A percentile compares a stretch with the other conserved stretches of the same genome.
These are phyloP conservation scores for Aureobasidium sp. DNA, from an alignment of 2,329 filamentous ascomycete species.

Conservation along the genomic window DNA sequence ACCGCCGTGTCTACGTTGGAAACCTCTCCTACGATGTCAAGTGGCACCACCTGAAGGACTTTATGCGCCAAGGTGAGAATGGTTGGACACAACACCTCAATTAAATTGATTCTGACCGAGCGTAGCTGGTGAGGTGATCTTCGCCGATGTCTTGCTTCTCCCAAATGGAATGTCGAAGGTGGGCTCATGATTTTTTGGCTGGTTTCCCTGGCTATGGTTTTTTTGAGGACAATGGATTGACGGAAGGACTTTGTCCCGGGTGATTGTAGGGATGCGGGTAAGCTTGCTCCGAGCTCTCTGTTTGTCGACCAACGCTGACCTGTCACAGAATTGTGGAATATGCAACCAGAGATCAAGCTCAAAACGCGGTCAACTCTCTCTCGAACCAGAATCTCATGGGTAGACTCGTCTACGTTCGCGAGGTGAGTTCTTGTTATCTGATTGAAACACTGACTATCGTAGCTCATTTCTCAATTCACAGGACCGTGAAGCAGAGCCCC, in stretches of 20 bases:
- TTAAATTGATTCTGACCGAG: constrained; percentile 5
- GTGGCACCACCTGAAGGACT: constrained; percentile 99
- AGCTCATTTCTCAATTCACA: constrained; percentile 32
- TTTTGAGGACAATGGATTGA: constrained; percentile 94
- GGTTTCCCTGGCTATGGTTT: constrained; percentile 62
- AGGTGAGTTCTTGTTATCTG: constrained; percentile 51
- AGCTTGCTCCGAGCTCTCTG: constrained; percentile 38
- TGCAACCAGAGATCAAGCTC: constrained; percentile 97
- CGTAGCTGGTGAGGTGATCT: constrained; percentile 95
- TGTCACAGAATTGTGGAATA: constrained; percentile 94
- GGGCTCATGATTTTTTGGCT: constrained; percentile 82
- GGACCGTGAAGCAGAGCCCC: constrained; percentile 97
- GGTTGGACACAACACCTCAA: background rate
- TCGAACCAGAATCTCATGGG: constrained; percentile 99
- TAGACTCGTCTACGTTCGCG: constrained; percentile 94
- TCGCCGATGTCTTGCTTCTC: constrained; percentile 98
- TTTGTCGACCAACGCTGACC: constrained; percentile 27
- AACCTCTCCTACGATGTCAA: constrained; percentile 99
- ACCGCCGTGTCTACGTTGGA: constrained; percentile 98
- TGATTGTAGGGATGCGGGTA: constrained; percentile 99
- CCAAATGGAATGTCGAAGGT: constrained; percentile 99
- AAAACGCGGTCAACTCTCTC: constrained; percentile 92
- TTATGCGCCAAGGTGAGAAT: constrained; percentile 94
- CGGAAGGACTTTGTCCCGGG: constrained; percentile 85
- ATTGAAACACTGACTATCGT: background rate